Evolutionary conservation across 2,329 filamentous ascomycete species (phyloP).

Genomic region (Scedosporium dehoogii): DNA sequence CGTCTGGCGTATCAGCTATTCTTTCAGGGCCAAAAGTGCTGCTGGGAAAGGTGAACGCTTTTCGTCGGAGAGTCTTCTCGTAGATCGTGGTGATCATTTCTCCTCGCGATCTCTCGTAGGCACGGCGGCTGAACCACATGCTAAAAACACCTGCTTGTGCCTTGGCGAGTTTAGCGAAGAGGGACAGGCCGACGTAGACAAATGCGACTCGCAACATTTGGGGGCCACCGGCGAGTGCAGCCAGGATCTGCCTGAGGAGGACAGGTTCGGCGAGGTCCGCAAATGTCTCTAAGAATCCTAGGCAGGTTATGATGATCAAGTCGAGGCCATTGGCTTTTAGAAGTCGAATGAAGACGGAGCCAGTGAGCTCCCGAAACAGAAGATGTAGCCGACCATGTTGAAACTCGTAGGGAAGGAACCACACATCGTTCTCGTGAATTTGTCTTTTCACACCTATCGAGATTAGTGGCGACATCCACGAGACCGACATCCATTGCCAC

Average conservation of each 20-base stretch:
- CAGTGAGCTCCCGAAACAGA: conserved; percentile 61
- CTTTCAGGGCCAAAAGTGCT: conserved; percentile 1
- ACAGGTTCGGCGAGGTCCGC: conserved; percentile 51
- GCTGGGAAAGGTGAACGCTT: conserved; percentile 36
- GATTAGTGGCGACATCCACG: conserved; percentile 72
- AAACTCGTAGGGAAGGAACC: conserved; percentile 70
- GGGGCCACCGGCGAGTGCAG: conserved; percentile 3
- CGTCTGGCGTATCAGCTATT: not conserved
- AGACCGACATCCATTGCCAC: conserved; percentile 78
- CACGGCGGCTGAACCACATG: conserved; percentile 74
- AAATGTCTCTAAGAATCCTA: conserved; percentile 54
- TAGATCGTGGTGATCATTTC: conserved; percentile 80
- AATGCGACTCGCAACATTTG: conserved; percentile 6
- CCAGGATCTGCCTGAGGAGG: conserved; percentile 60
- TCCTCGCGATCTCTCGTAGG: conserved; percentile 74
- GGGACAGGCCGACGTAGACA: conserved; percentile 51
- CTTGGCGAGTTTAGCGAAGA: conserved; percentile 49
- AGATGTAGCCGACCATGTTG: conserved; percentile 69
- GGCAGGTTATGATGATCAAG: conserved; percentile 53
- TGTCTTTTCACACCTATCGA: conserved; percentile 52
- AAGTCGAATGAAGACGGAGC: conserved; percentile 61
- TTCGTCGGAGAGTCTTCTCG: conserved; percentile 63
- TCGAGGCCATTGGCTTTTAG: conserved; percentile 72
- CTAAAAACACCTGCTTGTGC: conserved; percentile 59
- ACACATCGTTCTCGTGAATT: conserved; percentile 70